A percentile compares a stretch with the other conserved stretches of the same genome.
Conservation (phyloP, 2,329 filamentous ascomycete genomes). For the Exophiala bonariae region DNA sequence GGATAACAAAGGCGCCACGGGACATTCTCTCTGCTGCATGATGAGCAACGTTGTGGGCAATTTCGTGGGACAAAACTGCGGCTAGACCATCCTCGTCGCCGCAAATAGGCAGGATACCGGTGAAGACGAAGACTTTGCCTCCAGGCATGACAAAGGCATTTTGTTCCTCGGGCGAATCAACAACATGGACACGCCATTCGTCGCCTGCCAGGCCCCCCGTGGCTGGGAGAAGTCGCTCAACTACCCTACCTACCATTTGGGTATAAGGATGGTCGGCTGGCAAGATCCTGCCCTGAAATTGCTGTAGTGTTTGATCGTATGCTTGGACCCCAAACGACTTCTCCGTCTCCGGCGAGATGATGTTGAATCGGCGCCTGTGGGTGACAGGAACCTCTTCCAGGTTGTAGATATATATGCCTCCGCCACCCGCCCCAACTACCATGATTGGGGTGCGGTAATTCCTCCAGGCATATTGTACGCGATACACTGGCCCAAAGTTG, state of each 20-base stretch:
- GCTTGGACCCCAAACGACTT: conserved; percentile 41
- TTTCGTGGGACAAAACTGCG: conserved; percentile 63
- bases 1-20: conserved; percentile 33
- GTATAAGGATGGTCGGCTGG: conserved; percentile 51
- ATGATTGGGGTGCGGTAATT: conserved; percentile 22
- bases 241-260: conserved; percentile 51
- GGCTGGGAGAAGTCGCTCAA: conserved; percentile 55
- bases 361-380: conserved; percentile 60
- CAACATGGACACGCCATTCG: conserved; percentile 61
- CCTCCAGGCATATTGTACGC: conserved; percentile 26
- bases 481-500: conserved; percentile 24
- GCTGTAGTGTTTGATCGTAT: conserved; percentile 49
- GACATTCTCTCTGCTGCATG: conserved; percentile 59
- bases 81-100: conserved; percentile 59
- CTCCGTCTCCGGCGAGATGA: conserved; percentile 49
- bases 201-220: conserved; percentile 43
- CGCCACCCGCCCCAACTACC: conserved; percentile 40
- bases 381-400: conserved; percentile 55
- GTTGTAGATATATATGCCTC: conserved; percentile 55
- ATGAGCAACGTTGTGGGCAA: conserved; percentile 62
- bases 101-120: conserved; percentile 60
- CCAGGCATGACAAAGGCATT: conserved; percentile 66
- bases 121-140: conserved; percentile 66
- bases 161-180: conserved; percentile 48
- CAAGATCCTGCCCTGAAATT: conserved; percentile 50